Percentiles rank a stretch among this genome's conserved stretches.
phyloP scores from a whole-genome alignment of 139 green algal genomes.

The Closterium sp. region DNA sequence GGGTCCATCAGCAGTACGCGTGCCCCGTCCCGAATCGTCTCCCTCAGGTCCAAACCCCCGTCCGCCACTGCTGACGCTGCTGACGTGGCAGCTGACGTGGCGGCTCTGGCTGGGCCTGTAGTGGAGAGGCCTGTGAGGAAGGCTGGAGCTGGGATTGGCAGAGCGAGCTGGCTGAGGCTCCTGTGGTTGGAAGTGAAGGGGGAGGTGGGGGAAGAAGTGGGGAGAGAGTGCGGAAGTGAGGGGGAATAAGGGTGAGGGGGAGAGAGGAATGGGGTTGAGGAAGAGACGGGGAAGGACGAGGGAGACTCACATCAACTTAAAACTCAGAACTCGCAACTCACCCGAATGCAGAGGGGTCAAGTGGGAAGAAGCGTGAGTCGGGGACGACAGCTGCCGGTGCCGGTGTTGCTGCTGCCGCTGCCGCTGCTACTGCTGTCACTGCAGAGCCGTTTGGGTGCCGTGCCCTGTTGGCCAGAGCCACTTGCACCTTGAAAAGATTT shows the following conservation, averaged over 20 bases:
- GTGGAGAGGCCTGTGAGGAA: not conserved
- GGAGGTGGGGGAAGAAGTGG: no score
- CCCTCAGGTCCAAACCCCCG: constrained; percentile 77
- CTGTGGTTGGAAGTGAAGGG: not conserved
- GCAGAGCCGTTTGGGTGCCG: not conserved
- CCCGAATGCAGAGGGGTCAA: not conserved
- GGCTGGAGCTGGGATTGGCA: not conserved
- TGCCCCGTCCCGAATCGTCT: constrained; percentile 75
- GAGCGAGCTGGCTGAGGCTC: not conserved
- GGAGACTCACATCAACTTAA: not conserved
- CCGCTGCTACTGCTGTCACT: not conserved
- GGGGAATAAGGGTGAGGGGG: no score
- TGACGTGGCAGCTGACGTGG: not conserved
- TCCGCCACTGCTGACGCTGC: not conserved
- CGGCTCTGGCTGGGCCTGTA: not conserved
- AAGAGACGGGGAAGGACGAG: no score
- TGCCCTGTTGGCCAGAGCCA: constrained; percentile 26
- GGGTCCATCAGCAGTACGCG: constrained; percentile 53
- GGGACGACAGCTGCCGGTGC: not conserved
- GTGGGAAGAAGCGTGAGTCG: not conserved
- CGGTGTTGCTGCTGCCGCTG: not conserved
- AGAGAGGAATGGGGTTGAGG: no score
- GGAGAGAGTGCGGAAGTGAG: no score
- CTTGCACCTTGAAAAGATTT: constrained; percentile 67
- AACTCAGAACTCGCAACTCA: not conserved